A percentile compares a stretch with the other conserved stretches of the same genome.
These are phyloP conservation scores for Bocquillonia castaneifolia DNA, from an alignment of 441 rosid genomes.

Conservation along the genomic window DNA sequence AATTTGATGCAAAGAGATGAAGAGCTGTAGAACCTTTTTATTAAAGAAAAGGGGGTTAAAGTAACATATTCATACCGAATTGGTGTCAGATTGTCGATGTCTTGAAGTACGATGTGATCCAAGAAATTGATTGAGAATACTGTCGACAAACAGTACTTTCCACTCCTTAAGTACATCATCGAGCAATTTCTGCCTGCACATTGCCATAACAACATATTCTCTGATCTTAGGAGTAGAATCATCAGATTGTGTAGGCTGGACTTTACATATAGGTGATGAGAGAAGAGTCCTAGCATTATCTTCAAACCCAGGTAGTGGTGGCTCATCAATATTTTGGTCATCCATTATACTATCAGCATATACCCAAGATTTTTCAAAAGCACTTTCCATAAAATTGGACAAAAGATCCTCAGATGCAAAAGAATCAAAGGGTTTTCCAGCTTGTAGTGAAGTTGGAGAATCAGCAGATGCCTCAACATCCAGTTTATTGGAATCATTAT, in stretches of 20 bases:
- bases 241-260: slow-evolving; percentile 38
- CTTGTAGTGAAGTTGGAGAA: slow-evolving; percentile 32
- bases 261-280: slow-evolving; percentile 36
- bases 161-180: slow-evolving; percentile 59
- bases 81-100: slow-evolving; percentile 23
- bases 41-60: background rate
- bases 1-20: background rate
- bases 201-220: slow-evolving; percentile 60
- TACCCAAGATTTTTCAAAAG: slow-evolving; percentile 40
- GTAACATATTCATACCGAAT: slow-evolving; percentile 31
- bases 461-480: slow-evolving; percentile 26
- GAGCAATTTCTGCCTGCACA: slow-evolving; percentile 82
- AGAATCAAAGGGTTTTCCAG: slow-evolving; percentile 28
- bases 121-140: slow-evolving; percentile 40
- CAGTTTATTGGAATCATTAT: slow-evolving; percentile 25
- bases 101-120: slow-evolving; percentile 30
- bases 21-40: background rate
- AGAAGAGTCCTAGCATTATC: slow-evolving; percentile 27
- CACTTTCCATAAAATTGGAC: slow-evolving; percentile 36
- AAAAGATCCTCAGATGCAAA: slow-evolving; percentile 34
- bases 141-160: slow-evolving; percentile 45
- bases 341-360: slow-evolving; percentile 32
- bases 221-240: slow-evolving; percentile 45
- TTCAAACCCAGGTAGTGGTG: slow-evolving; percentile 69
- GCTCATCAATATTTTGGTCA: slow-evolving; percentile 44